phyloP scores from a whole-genome alignment of 202 grass and related monocot species.

The Musa balbisiana region DNA sequence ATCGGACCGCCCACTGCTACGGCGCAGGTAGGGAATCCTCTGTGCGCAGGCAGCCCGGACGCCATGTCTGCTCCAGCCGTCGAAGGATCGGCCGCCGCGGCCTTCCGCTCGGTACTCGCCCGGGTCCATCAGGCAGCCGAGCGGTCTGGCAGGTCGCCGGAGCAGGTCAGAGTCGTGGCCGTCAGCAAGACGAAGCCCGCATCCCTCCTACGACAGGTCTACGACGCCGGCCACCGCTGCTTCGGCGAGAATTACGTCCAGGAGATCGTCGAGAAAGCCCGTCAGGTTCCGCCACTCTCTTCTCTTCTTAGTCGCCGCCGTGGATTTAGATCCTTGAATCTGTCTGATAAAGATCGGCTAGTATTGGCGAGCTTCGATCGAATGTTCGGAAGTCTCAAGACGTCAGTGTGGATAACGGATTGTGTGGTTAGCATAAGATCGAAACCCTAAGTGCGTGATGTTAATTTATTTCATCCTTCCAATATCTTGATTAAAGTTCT shows the following conservation, averaged over 20 bases:
- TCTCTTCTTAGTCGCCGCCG: no score
- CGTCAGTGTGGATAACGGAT: no score
- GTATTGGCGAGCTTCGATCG: no score
- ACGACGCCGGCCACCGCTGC: slow-evolving; percentile 67
- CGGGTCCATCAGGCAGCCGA: slow-evolving; percentile 61
- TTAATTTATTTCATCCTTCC: no score
- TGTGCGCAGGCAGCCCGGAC: background rate
- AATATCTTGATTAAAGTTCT: no score
- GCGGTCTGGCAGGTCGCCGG: slow-evolving; percentile 34
- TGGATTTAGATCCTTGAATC: no score
- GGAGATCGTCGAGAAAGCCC: slow-evolving; percentile 82
- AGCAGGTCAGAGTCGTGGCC: slow-evolving; percentile 57
- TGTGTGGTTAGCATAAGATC: no score
- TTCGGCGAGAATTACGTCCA: slow-evolving; percentile 96
- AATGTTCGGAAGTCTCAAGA: no score
- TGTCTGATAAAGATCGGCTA: no score
- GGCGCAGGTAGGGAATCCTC: background rate
- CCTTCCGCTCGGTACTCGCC: slow-evolving; percentile 53
- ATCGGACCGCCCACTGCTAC: background rate
- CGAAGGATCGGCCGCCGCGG: slow-evolving; percentile 37
- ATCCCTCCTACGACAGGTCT: slow-evolving; percentile 45
- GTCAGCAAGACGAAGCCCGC: slow-evolving; percentile 85
- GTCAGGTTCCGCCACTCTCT: slow-evolving; percentile 37
- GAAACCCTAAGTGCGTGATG: no score
- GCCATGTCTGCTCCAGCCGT: slow-evolving; percentile 42